Percentiles rank a stretch among this genome's conserved stretches.
Conservation (phyloP, 345 rosid genomes). For the Arabis alpina region DNA sequence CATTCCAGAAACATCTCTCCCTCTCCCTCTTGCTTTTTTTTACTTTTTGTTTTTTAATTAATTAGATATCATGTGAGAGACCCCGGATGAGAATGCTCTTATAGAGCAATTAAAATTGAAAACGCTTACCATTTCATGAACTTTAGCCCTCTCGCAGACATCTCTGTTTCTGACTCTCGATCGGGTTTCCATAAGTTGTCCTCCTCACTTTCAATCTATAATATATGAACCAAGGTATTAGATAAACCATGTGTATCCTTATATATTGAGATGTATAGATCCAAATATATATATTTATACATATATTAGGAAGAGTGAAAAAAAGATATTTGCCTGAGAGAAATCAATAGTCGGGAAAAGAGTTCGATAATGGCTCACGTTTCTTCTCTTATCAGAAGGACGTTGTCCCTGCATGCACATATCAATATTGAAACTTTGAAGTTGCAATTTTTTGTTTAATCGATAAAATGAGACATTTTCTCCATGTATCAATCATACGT, state of each 20-base stretch:
- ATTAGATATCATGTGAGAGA: too few species aligned
- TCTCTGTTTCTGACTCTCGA: slow-evolving; percentile 45
- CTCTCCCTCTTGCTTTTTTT: too few species aligned
- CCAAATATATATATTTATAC: slow-evolving; percentile 2
- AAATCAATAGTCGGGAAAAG: slow-evolving; percentile 75
- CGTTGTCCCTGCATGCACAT: slow-evolving; percentile 58
- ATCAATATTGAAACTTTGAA: not conserved
- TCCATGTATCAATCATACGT: slow-evolving; percentile 47
- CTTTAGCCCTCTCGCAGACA: slow-evolving; percentile 42
- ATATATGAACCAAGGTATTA: slow-evolving; percentile 16
- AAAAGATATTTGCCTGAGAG: slow-evolving; percentile 54
- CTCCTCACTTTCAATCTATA: slow-evolving; percentile 45
- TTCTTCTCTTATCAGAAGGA: slow-evolving; percentile 78
- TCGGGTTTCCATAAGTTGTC: slow-evolving; percentile 45
- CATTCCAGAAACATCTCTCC: too few species aligned
- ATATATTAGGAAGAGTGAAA: slow-evolving; percentile 11
- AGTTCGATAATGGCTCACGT: slow-evolving; percentile 53
- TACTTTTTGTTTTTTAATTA: too few species aligned
- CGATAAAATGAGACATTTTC: not conserved
- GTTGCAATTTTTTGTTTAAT: not conserved
- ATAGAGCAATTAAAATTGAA: not conserved
- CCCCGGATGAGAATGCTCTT: too few species aligned
- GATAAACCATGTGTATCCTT: slow-evolving; percentile 6
- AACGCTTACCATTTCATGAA: slow-evolving; percentile 45
- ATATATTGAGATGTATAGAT: not conserved